Evolutionary conservation across 179 eudicot species (phyloP), one percentile per base, ranked within the genome.

Genomic region (Corrigiola litoralis): DNA sequence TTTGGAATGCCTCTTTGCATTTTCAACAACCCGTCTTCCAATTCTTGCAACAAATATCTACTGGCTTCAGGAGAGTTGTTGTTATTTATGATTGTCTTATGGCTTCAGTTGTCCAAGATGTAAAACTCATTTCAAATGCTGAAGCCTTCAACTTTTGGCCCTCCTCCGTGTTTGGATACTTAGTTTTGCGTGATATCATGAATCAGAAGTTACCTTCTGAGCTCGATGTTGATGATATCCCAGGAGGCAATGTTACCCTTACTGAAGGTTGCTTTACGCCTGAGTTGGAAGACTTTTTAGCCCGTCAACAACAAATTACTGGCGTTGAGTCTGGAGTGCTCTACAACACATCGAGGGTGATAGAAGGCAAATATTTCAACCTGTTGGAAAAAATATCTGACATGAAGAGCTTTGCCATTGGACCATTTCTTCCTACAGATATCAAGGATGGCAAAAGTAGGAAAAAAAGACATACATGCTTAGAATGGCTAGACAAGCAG

Each of bases 21-120:
- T 75, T 85, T 18, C 80, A 83, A 14, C 46, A 67, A 38, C 90
- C 88, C 1, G 58, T 81, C 37, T 61, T 57, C 28, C 34, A 29
- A 2, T 69, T 79, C 1, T 3, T 84, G 1, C 55, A 20, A 6
- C 4, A 44, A 0, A 53, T 79, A 16, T 64, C 82, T 1, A 0
- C 59, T 17, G 40, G 38, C 1, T 58, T 21, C 23, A 23, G 57
- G 27, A 72, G 79, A 55, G 59, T 89, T 1, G 61, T 83, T 8
- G 76, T 89, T 6, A 67, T 87, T 14, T 78, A 77, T 31, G 88
- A 89, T 50, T 31, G 64, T 25, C 40, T 79, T 0, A 81, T 89
- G 90, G 63, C 77, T 18, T 81, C 65, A 0, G 88, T 77, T 4
- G 81, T 85, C 25, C 87, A 87, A 38, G 94, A 87, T 57, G 69